Conservation (phyloP, 352 stramenopile genomes). For the Blastocystis sp. region DNA sequence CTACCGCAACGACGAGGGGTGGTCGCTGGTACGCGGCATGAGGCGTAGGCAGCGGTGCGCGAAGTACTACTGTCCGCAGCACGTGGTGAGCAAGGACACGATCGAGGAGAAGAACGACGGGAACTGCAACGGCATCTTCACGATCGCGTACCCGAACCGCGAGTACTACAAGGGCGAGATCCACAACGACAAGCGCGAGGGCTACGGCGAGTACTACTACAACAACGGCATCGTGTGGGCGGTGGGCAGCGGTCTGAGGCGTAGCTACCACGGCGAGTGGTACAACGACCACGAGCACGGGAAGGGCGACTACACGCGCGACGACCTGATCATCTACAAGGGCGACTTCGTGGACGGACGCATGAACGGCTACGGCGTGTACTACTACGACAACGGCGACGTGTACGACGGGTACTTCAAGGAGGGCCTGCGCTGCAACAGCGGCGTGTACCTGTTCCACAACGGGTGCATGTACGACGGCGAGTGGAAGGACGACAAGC, state of each 20-base stretch:
- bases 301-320: constrained; percentile 45
- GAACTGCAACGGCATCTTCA: constrained; percentile 37
- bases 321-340: constrained; percentile 47
- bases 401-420: constrained; percentile 60
- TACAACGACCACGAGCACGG: constrained; percentile 50
- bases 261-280: constrained; percentile 60
- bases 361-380: constrained; percentile 65
- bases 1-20: constrained; percentile 45
- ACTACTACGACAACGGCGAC: constrained; percentile 69
- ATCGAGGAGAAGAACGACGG: constrained; percentile 7
- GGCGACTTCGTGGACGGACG: constrained; percentile 48
- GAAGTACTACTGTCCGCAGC: constrained; percentile 55
- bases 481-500: constrained; percentile 64
- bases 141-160: constrained; percentile 59
- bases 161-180: constrained; percentile 67
- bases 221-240: constrained; percentile 62
- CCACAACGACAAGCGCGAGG: constrained; percentile 61
- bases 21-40: no score
- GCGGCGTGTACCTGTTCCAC: constrained; percentile 46
- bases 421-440: constrained; percentile 19
- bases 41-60: constrained; percentile 23
- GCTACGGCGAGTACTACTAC: constrained; percentile 70
- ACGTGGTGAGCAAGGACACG: constrained; percentile 28
- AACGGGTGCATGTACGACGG: constrained; percentile 57
- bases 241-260: neutral